Evolutionary conservation across 257 asterid species (phyloP).

Genomic region (Solanum verrucosum): DNA sequence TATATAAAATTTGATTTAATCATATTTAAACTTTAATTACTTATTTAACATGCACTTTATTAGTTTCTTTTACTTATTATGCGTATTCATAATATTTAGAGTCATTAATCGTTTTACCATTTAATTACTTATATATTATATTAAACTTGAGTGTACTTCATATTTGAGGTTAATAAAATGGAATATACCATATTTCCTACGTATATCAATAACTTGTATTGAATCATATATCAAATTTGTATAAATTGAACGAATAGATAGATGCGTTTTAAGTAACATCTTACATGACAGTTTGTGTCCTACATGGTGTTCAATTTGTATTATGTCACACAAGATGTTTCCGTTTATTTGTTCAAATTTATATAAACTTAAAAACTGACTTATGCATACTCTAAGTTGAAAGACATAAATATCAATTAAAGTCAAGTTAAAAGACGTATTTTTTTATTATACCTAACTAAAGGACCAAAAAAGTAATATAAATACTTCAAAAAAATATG

Average conservation of each 20-base stretch:
- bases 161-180: neutral
- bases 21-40: neutral
- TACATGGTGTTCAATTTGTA: too few species aligned
- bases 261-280: too few species aligned
- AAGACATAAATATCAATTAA: too few species aligned
- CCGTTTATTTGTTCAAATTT: accelerated
- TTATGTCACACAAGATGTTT: neutral
- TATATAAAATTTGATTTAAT: neutral
- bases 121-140: neutral
- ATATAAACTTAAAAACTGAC: too few species aligned
- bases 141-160: neutral
- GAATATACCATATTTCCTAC: neutral
- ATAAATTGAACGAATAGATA: too few species aligned
- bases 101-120: neutral
- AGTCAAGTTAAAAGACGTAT: too few species aligned
- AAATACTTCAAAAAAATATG: too few species aligned
- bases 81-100: neutral
- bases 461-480: neutral
- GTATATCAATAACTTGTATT: too few species aligned
- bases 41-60: neutral
- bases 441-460: neutral
- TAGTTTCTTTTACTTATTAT: neutral
- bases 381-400: too few species aligned
- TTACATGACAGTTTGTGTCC: too few species aligned
- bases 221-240: too few species aligned